Conservation (phyloP, 2,329 filamentous ascomycete genomes). For the Colletotrichum sp. region DNA sequence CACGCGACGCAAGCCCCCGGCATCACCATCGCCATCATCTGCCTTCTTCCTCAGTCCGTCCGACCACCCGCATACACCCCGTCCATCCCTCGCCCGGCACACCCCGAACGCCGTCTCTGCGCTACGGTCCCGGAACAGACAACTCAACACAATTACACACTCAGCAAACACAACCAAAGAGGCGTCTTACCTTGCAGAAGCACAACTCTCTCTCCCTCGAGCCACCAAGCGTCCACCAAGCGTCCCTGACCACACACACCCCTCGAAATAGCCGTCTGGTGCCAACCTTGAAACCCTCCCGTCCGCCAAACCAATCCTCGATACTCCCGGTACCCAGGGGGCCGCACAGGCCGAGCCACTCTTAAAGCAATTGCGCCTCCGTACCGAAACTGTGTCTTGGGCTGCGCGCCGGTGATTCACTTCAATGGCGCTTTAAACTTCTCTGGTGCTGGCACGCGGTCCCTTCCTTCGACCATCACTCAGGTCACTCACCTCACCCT, state of each 20-base stretch:
- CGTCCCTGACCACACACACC: background rate
- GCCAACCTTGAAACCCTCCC: constrained; percentile 17
- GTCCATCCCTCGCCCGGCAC: background rate
- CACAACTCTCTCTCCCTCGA: background rate
- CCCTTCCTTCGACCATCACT: background rate
- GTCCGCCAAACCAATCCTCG: constrained; percentile 10
- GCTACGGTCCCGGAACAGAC: constrained; percentile 7
- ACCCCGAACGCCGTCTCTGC: constrained; percentile 10
- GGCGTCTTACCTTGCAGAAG: background rate
- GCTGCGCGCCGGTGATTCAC: constrained; percentile 17
- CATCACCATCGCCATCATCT: constrained; percentile 11
- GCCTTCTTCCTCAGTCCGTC: background rate
- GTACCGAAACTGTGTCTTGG: constrained; percentile 21
- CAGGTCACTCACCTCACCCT: background rate
- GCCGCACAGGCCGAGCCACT: constrained; percentile 18
- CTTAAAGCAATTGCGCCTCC: constrained; percentile 16
- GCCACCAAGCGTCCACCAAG: background rate
- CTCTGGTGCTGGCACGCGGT: constrained; percentile 15
- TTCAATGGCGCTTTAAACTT: constrained; percentile 21
- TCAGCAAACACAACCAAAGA: background rate
- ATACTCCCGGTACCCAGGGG: constrained; percentile 12
- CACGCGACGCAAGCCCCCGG: constrained; percentile 15
- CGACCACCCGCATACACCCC: background rate
- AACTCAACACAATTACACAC: background rate
- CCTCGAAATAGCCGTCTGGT: background rate